phyloP scores from a whole-genome alignment of 2,329 filamentous ascomycete genomes.

The Clonostachys solani region DNA sequence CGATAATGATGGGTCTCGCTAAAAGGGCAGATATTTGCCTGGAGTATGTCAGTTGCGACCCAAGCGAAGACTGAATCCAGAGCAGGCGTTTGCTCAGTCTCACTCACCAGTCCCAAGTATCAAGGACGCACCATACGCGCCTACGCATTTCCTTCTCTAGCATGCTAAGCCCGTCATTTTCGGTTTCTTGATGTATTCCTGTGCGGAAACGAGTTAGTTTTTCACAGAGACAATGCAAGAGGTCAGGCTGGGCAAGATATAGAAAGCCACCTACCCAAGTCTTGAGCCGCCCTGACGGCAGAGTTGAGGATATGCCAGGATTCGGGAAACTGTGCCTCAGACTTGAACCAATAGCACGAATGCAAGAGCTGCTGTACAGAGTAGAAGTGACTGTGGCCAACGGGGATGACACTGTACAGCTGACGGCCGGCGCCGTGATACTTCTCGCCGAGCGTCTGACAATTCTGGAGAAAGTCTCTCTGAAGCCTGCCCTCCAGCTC shows the following conservation, averaged over 20 bases:
- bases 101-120: conserved; percentile 31
- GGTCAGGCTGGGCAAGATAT: neutral
- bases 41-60: neutral
- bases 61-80: neutral
- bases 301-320: conserved; percentile 28
- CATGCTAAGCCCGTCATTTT: conserved; percentile 15
- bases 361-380: conserved; percentile 28
- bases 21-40: conserved; percentile 29
- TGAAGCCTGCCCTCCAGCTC: conserved; percentile 22
- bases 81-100: neutral
- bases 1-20: conserved; percentile 24
- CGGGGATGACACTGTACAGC: conserved; percentile 22
- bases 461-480: conserved; percentile 18
- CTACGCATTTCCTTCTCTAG: conserved; percentile 28
- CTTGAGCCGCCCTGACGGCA: conserved; percentile 28
- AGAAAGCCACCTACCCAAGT: conserved; percentile 16
- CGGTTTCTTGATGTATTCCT: conserved; percentile 24
- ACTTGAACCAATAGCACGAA: conserved; percentile 30
- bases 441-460: conserved; percentile 18
- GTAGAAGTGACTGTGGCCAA: conserved; percentile 21
- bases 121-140: conserved; percentile 27
- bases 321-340: conserved; percentile 27
- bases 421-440: conserved; percentile 26
- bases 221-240: too few species aligned
- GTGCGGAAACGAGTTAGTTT: neutral